phyloP scores from a whole-genome alignment of 768 basidiomycete species.

The Aureoboletus auriporus region DNA sequence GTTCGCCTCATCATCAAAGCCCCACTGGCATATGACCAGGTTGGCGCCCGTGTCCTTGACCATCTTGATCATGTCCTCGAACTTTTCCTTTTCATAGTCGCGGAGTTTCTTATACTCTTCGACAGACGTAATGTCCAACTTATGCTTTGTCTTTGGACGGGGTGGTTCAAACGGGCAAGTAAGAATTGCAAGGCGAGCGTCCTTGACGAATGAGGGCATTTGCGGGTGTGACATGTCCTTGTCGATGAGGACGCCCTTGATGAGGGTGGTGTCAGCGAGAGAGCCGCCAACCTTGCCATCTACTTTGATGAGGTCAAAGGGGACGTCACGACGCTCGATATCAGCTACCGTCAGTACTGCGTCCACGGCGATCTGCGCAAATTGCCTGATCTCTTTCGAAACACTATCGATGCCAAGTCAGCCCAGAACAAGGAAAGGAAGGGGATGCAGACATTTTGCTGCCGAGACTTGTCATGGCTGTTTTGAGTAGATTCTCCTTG shows the following conservation, averaged over 20 bases:
- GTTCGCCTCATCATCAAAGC: slow-evolving; percentile 99
- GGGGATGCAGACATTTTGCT: slow-evolving; percentile 79
- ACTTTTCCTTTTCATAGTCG: slow-evolving; percentile 95
- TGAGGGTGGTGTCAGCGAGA: slow-evolving; percentile 89
- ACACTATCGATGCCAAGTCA: slow-evolving; percentile 54
- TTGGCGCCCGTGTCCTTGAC: slow-evolving; percentile 98
- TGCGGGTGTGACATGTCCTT: slow-evolving; percentile 99
- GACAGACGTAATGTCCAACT: slow-evolving; percentile 93
- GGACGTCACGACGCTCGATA: slow-evolving; percentile 89
- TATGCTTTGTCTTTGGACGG: slow-evolving; percentile 98
- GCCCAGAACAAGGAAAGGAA: not conserved
- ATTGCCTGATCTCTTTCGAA: slow-evolving; percentile 92
- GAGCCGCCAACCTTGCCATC: slow-evolving; percentile 98
- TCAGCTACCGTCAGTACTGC: slow-evolving; percentile 95
- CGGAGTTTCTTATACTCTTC: slow-evolving; percentile 96
- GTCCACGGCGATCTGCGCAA: slow-evolving; percentile 97
- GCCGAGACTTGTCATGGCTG: slow-evolving; percentile 93
- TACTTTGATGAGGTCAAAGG: slow-evolving; percentile 98
- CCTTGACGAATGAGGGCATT: slow-evolving; percentile 86
- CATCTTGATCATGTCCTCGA: slow-evolving; percentile 92
- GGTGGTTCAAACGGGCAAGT: slow-evolving; percentile 99
- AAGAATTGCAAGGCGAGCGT: slow-evolving; percentile 92
- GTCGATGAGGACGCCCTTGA: slow-evolving; percentile 97
- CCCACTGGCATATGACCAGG: slow-evolving; percentile 99
- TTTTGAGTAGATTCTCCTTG: slow-evolving; percentile 86